Evolutionary conservation across 345 rosid species (phyloP).

Genomic region (Bruguiera gymnorhiza): DNA sequence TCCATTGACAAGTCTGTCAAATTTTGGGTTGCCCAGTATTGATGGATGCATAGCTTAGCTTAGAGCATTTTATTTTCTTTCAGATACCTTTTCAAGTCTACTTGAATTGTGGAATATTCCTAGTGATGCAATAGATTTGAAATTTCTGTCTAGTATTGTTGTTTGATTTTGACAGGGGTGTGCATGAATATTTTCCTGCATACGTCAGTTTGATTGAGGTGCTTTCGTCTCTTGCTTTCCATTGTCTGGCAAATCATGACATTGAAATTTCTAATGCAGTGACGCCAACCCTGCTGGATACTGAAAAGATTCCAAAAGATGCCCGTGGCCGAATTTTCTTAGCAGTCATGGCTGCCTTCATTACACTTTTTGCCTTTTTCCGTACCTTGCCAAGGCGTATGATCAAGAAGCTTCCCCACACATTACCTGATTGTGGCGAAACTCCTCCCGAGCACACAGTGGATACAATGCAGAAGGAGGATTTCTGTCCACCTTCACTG

Average conservation of each 20-base stretch:
- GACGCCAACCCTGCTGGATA: slow-evolving; percentile 27
- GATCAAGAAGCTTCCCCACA: slow-evolving; percentile 45
- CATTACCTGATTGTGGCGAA: slow-evolving; percentile 30
- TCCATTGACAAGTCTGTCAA: not conserved
- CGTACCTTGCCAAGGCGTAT: slow-evolving; percentile 41
- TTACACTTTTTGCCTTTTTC: slow-evolving; percentile 54
- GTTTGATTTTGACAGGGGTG: too few relatives aligned
- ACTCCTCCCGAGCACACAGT: slow-evolving; percentile 33
- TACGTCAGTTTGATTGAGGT: not conserved
- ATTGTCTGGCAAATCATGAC: slow-evolving; percentile 1
- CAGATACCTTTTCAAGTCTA: too few relatives aligned
- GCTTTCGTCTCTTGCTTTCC: not conserved
- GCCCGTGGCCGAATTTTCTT: slow-evolving; percentile 41
- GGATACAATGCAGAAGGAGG: slow-evolving; percentile 40
- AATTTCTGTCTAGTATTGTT: not conserved
- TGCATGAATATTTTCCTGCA: too few relatives aligned
- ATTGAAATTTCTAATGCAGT: slow-evolving; percentile 44
- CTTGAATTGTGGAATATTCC: not conserved
- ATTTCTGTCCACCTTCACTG: slow-evolving; percentile 57
- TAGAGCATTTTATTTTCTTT: too few relatives aligned
- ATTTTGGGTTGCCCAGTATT: too few relatives aligned
- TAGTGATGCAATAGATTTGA: not conserved
- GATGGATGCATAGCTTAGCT: too few relatives aligned
- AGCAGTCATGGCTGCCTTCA: slow-evolving; percentile 52
- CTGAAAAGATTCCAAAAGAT: slow-evolving; percentile 54